Evolutionary conservation across 768 basidiomycete species (phyloP), one percentile per base, ranked within the genome.

Genomic region (Russula brevipes): DNA sequence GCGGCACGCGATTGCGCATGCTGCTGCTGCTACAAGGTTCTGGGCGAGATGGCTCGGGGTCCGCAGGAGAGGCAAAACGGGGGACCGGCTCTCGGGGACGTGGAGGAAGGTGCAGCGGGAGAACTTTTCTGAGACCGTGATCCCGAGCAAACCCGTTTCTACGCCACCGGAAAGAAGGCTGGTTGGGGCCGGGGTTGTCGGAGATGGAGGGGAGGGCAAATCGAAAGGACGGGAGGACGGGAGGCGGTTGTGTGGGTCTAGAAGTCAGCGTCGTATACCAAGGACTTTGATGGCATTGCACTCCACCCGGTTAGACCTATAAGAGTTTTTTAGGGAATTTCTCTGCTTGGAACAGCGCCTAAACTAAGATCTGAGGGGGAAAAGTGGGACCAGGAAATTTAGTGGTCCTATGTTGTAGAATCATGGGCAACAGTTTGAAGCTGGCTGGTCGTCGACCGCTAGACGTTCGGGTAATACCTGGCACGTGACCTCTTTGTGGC

Each of bases 251-350:
- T 3, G 53, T 17, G 46, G 17, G 31, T 11, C 14, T 54, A 8
- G 63, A 49, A 30, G 5, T 53, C 17, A 31, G 57, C 45, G 35
- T 39, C 31, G 45, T 41, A 42, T 57, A 38, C 36, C 50, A 58
- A 10, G 45, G 57, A 35, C 44, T 19, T 63, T 33, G 57, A 58
- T 53, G 51, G 57, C 62, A 63, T 63, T 53, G 9, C 17, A 49
- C 2, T 39, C 24, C 24, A 24, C 24, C 24, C 24, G 24, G 24
- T 24, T 24, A 30, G 16, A 35, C 11, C 1, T 50, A 16, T 47
- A 31, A 7, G 49, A 33, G 17, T 24, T 24, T 24, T 24, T n/a
- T n/a, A 42, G 38, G 24, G 14, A n/a, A 42, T 17, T 45, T 35
- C 35, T 14, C 10, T 45, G 54, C 24, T 31, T n/a, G 19, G 24